A percentile compares a stretch with the other conserved stretches of the same genome.
phyloP scores from a whole-genome alignment of 1,284 basidiomycete species.

The Rhodotorula sp. region DNA sequence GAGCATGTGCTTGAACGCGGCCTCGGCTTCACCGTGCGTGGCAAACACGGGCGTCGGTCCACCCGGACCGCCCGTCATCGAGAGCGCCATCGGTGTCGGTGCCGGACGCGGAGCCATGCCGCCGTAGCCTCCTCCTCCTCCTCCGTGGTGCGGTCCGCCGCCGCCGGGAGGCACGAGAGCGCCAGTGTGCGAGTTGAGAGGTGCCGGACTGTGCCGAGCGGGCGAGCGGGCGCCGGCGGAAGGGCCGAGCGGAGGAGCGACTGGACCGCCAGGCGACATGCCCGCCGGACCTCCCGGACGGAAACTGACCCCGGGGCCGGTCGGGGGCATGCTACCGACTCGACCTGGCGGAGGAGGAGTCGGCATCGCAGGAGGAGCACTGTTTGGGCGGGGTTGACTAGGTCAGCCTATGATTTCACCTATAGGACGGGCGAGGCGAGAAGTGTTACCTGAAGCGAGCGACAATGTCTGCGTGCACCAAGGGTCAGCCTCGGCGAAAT shows the following conservation, averaged over 20 bases:
- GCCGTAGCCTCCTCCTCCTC: neutral
- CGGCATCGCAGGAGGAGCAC: conserved; percentile 1
- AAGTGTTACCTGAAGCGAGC: conserved; percentile 11
- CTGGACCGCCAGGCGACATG: conserved; percentile 12
- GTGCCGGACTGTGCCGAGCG: neutral
- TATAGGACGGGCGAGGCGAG: too few relatives aligned
- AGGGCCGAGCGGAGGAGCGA: conserved; percentile 9
- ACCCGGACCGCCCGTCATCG: conserved; percentile 5
- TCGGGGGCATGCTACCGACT: too few relatives aligned
- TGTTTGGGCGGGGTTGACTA: neutral
- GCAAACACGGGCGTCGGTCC: conserved; percentile 62
- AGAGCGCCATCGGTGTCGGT: conserved; percentile 10
- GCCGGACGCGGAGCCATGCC: neutral
- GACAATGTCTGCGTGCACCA: conserved; percentile 26
- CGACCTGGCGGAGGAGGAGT: conserved; percentile 7
- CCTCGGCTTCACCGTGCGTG: conserved; percentile 84
- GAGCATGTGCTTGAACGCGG: conserved; percentile 85
- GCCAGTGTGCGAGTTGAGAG: conserved; percentile 28
- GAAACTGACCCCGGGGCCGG: neutral
- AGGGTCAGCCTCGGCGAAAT: neutral
- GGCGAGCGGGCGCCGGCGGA: conserved; percentile 9
- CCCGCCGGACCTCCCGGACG: neutral
- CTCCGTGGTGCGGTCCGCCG: conserved; percentile 6
- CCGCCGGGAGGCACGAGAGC: conserved; percentile 42
- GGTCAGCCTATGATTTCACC: neutral